Conservation (phyloP, 164 flowering plant genomes). For the Paratinospora sagittata region DNA sequence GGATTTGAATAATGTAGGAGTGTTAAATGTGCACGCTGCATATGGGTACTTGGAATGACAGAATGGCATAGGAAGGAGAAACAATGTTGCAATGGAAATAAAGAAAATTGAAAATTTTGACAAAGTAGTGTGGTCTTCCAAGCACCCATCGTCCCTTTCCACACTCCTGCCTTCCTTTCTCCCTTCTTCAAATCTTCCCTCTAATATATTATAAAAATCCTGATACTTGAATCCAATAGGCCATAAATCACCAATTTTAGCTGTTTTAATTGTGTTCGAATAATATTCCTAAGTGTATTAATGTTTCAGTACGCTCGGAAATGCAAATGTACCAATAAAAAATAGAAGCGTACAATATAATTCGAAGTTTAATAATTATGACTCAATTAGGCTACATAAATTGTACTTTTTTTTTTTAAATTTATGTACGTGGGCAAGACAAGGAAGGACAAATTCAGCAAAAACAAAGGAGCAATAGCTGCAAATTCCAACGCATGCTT, state of each 20-base stretch:
- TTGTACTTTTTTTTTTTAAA: not conserved
- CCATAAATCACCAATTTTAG: not conserved
- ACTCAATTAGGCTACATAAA: not conserved
- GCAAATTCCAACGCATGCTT: conserved; percentile 25
- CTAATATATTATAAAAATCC: not conserved
- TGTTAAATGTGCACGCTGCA: not conserved
- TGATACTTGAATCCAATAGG: not conserved
- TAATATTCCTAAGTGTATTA: too few species aligned
- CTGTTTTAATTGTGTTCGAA: not conserved
- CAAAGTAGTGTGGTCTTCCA: conserved; percentile 11
- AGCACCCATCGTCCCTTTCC: conserved; percentile 3
- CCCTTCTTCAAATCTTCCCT: not conserved
- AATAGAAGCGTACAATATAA: not conserved
- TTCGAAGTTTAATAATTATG: not conserved
- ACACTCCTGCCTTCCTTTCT: not conserved
- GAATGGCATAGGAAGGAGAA: not conserved
- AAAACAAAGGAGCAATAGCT: conserved; percentile 5
- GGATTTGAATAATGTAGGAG: too few species aligned
- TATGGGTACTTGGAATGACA: not conserved
- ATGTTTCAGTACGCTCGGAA: too few species aligned
- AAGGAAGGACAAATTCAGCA: not conserved
- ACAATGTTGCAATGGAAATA: not conserved
- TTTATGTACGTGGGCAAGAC: not conserved
- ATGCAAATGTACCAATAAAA: too few species aligned
- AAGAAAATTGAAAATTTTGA: not conserved